Conservation (phyloP, 108 stramenopile species). For the Skeletonema costatum region DNA sequence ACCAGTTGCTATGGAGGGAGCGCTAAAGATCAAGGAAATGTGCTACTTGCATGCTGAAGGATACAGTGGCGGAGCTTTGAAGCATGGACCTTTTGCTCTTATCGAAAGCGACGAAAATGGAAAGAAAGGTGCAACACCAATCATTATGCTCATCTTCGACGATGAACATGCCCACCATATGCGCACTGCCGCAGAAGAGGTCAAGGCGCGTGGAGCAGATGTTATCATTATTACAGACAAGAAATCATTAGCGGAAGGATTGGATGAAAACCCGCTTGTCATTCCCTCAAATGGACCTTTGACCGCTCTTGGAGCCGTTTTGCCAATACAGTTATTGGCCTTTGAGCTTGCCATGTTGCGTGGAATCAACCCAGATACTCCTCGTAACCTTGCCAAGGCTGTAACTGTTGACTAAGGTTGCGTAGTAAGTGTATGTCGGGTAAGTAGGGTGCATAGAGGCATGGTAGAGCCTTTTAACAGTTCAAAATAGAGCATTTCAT, state of each 20-base stretch:
- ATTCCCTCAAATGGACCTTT: conserved; percentile 96
- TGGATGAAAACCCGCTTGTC: conserved; percentile 90
- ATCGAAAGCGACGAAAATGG: conserved; percentile 90
- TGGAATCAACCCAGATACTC: conserved; percentile 98
- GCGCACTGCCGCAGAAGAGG: conserved; percentile 93
- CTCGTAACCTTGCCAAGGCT: conserved; percentile 99
- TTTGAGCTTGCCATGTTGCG: conserved; percentile 98
- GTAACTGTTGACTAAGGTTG: conserved; percentile 94
- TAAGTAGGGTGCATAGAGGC: no score
- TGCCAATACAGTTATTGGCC: conserved; percentile 96
- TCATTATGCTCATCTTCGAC: conserved; percentile 98
- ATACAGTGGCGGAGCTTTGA: conserved; percentile 98
- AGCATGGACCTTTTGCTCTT: conserved; percentile 98
- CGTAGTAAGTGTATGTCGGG: no score
- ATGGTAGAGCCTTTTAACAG: neutral
- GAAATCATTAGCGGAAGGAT: conserved; percentile 66
- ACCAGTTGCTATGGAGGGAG: conserved; percentile 97
- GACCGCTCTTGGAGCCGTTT: conserved; percentile 93
- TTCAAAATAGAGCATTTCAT: neutral
- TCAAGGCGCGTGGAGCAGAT: conserved; percentile 97
- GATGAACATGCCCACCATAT: conserved; percentile 96
- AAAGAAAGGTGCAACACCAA: conserved; percentile 96
- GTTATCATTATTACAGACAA: conserved; percentile 96
- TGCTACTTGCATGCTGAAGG: conserved; percentile 99
- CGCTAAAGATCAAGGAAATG: conserved; percentile 99